Base-by-base conservation (phyloP, 768 basidiomycete genomes). In the Guyanaporus albipodus region DNA sequence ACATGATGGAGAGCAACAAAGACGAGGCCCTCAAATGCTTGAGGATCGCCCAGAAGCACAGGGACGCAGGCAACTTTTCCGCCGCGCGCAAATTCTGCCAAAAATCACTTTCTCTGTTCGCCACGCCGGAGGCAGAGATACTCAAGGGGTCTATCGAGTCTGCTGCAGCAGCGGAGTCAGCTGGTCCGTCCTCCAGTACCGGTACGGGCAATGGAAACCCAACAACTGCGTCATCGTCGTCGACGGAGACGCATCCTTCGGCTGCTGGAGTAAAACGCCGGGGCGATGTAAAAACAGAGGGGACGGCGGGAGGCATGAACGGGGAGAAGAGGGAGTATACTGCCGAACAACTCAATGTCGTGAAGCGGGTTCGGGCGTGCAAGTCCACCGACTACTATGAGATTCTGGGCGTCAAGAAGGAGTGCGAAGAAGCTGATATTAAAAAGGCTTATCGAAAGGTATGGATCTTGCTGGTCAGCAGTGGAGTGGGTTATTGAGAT, bases 371-470 rank as follows among this genome's bases (percentile, higher is more conserved):
- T 38, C 77, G 85, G 58, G 64, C 73, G 24, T 98, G 95, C 74
- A 91, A 88, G 67, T 78, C 83, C 22, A 88, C 89, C 22, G 85
- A 88, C 60, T 98, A 95, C 66, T 98, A 98, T 65, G 91, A 91
- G 66, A 97, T 98, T 52, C 67, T 98, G 56, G 75, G 78, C 6
- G 64, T 92, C 54, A 80, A 85, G 67, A 81, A 75, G 65, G 85
- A 83, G 14, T 92, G 91, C 59, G 87, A 90, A 27, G 91, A 92
- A 60, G 74, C 61, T 4, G 91, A 91, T 29, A 77, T 93, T 45
- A 93, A 96, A 76, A 93, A 90, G 70, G 93, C 94, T 8, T 98
- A 97, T 74, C 79, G 93, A 44, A 98, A 96, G 81, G 93, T 95
- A 45, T 46, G 74, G 31, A 22, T 18, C 66, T 64, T 19, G n/a